A percentile compares a stretch with the other conserved stretches of the same genome.
phyloP scores from a whole-genome alignment of 2,329 filamentous ascomycete species.

The Dothistroma septosporum region DNA sequence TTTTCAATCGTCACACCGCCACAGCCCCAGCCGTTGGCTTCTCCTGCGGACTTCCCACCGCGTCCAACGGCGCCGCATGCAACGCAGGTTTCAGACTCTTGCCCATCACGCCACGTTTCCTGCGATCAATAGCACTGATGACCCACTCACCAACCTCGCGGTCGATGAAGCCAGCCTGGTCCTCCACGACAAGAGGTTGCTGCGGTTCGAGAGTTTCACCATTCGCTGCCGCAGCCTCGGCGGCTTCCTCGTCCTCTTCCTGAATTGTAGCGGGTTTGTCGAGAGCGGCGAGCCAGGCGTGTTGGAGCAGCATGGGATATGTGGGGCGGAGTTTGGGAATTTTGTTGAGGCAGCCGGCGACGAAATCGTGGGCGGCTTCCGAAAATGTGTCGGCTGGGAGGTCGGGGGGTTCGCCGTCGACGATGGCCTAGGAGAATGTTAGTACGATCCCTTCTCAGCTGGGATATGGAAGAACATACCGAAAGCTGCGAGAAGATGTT shows the following conservation, averaged over 20 bases:
- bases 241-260: slow-evolving; percentile 63
- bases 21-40: slow-evolving; percentile 6
- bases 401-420: slow-evolving; percentile 90
- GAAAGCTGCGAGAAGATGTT: slow-evolving; percentile 97
- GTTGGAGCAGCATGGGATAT: slow-evolving; percentile 82
- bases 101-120: slow-evolving; percentile 55
- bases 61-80: slow-evolving; percentile 80
- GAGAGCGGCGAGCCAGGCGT: slow-evolving; percentile 78
- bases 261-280: slow-evolving; percentile 71
- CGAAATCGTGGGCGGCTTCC: slow-evolving; percentile 76
- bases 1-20: not conserved
- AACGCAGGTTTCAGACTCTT: slow-evolving; percentile 68
- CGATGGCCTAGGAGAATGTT: slow-evolving; percentile 69
- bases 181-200: slow-evolving; percentile 32
- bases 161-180: slow-evolving; percentile 50
- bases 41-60: slow-evolving; percentile 28
- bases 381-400: slow-evolving; percentile 78
- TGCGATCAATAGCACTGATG: slow-evolving; percentile 62
- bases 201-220: slow-evolving; percentile 12
- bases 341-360: slow-evolving; percentile 86
- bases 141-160: slow-evolving; percentile 87
- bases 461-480: slow-evolving; percentile 56
- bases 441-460: slow-evolving; percentile 9
- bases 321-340: slow-evolving; percentile 88
- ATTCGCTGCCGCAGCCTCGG: slow-evolving; percentile 30